Base-by-base conservation (phyloP, 129 eudicot genomes). In the carrot (Daucus carota) region DNA sequence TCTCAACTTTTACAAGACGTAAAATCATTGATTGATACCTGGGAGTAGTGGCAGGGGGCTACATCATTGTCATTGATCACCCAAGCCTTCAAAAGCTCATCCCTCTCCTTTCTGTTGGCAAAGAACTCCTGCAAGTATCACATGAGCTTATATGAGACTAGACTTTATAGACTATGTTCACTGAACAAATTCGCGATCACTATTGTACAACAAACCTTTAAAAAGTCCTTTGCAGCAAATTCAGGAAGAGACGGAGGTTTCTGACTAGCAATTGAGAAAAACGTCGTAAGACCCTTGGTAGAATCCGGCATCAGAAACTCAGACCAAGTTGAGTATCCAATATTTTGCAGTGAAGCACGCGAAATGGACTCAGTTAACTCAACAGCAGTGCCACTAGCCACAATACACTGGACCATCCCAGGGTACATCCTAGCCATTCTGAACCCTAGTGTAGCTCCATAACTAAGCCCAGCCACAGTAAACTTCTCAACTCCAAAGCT, bases 371-470 rank as follows among this genome's bases (percentile, higher is more conserved):
- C 84, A 20, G 87, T 85, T 65, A 84, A 22, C 75, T 81, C 85
- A 15, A 84, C 16, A 33, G 78, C 84, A 4, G 90, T 71, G 44
- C 75, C 78, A 3, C 90, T 72, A 28, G 76, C 54, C 50, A 87
- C 90, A 84, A 90, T 10, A 17, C 86, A 76, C 41, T 76, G 76
- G 17, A 90, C 96, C 87, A 90, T 38, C 5, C 78, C 73, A 0
- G 92, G 90, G 63, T 90, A 74, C 83, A 85, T 14, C 75, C 50
- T 66, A 20, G 92, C 96, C 89, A 90, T 79, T 80, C 86, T 76
- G 80, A 90, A 87, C 75, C 88, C 92, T 48, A 87, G 80, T 79
- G 88, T 75, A 44, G 90, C 90, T 33, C 96, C 96, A 72, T 85
- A 90, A 73, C 96, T 90, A 28, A 87, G 72, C 48, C 96, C 96